Conservation (phyloP, 345 rosid species). For the Turritis glabra region DNA sequence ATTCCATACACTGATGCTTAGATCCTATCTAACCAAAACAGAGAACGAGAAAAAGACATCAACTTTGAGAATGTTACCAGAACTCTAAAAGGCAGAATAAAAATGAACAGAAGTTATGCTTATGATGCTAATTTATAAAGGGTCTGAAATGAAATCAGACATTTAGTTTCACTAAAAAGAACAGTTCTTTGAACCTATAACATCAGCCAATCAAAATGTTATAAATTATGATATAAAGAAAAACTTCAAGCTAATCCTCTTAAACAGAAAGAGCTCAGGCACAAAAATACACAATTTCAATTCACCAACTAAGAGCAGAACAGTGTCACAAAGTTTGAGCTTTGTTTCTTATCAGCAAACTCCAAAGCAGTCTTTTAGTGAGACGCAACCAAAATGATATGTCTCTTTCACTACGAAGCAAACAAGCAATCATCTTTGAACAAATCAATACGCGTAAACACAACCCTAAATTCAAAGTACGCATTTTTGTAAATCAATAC, state of each 20-base stretch:
- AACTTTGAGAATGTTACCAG: not conserved
- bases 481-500: constrained; percentile 16
- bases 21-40: not conserved
- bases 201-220: too few species aligned
- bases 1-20: not conserved
- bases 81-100: not conserved
- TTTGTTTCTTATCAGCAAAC: not conserved
- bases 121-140: too few species aligned
- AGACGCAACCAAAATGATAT: not conserved
- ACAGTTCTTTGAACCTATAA: too few species aligned
- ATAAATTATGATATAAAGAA: too few species aligned
- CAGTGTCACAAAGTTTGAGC: not conserved
- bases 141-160: too few species aligned
- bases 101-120: too few species aligned
- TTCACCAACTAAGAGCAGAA: not conserved
- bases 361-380: not conserved
- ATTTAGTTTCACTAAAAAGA: too few species aligned
- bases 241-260: not conserved
- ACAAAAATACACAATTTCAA: not conserved
- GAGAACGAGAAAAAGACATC: not conserved
- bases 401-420: not conserved
- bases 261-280: not conserved
- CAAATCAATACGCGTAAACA: constrained; percentile 14
- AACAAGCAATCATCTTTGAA: not conserved
- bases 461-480: constrained; percentile 30